phyloP scores from a whole-genome alignment of 345 rosid species.

The Populus davidiana region DNA sequence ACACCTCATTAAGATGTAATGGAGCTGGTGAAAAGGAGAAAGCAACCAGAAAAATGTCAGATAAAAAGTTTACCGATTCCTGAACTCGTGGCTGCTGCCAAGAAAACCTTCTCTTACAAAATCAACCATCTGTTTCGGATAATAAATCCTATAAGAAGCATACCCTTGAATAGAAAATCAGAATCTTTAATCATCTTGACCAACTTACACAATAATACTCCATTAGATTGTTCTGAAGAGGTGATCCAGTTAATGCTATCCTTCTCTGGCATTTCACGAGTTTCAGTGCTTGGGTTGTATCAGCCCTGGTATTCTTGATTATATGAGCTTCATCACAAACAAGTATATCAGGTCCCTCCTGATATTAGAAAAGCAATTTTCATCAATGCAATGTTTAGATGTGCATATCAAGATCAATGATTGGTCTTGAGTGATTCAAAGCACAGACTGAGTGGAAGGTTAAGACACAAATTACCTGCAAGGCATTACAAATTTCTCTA shows the following conservation, averaged over 20 bases:
- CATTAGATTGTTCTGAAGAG: conserved; percentile 99
- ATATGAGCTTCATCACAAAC: conserved; percentile 99
- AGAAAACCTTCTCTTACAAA: conserved; percentile 99
- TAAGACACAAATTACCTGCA: conserved; percentile 55
- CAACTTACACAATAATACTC: conserved; percentile 95
- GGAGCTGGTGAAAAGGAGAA: conserved; percentile 6
- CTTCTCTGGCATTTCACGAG: conserved; percentile 96
- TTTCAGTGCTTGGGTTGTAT: conserved; percentile 95
- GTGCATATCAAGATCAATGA: not conserved
- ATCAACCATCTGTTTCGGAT: conserved; percentile 89
- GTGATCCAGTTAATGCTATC: conserved; percentile 98
- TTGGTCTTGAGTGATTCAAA: not conserved
- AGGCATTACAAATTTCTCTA: conserved; percentile 64
- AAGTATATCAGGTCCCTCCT: conserved; percentile 99
- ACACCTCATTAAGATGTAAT: conserved; percentile 18
- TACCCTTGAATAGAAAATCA: not conserved
- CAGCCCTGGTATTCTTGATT: conserved; percentile 96
- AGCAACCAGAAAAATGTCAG: conserved; percentile 16
- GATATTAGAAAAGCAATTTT: conserved; percentile 27
- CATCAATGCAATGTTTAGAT: not conserved
- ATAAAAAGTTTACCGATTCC: conserved; percentile 73
- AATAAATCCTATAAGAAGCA: conserved; percentile 17
- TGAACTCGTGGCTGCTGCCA: conserved; percentile 97
- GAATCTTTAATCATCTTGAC: not conserved
- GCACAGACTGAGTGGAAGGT: not conserved